These are phyloP conservation scores for Escovopsis weberi DNA, from an alignment of 2,329 filamentous ascomycete genomes.

Conservation along the genomic window DNA sequence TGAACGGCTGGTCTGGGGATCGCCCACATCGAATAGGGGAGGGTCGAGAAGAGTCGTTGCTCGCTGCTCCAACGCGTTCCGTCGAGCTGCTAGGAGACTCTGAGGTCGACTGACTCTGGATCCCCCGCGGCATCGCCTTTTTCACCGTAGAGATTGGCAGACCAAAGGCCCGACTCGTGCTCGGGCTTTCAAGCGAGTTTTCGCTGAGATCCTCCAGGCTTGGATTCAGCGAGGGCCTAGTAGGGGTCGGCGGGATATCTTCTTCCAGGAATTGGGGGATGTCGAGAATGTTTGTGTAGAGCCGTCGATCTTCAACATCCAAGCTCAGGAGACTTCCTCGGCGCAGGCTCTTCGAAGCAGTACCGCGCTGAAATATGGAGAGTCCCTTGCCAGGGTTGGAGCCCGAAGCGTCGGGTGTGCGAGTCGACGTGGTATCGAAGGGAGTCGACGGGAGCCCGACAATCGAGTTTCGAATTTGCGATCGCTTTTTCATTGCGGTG, in stretches of 20 bases:
- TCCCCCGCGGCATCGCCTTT: slow-evolving; percentile 21
- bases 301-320: slow-evolving; percentile 58
- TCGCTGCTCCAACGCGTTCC: slow-evolving; percentile 7
- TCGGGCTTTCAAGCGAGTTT: slow-evolving; percentile 31
- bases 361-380: slow-evolving; percentile 50
- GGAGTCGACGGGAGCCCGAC: slow-evolving; percentile 63
- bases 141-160: slow-evolving; percentile 28
- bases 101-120: slow-evolving; percentile 30
- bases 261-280: slow-evolving; percentile 19
- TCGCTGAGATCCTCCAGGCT: slow-evolving; percentile 26
- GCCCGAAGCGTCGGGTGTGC: slow-evolving; percentile 33
- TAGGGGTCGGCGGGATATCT: slow-evolving; percentile 86
- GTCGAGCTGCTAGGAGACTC: slow-evolving; percentile 5
- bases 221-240: slow-evolving; percentile 48
- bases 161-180: slow-evolving; percentile 28
- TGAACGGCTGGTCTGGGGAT: slow-evolving; percentile 15
- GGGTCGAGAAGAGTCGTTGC: slow-evolving; percentile 8
- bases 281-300: slow-evolving; percentile 20
- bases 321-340: slow-evolving; percentile 64
- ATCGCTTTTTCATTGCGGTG: slow-evolving; percentile 47
- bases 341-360: slow-evolving; percentile 28
- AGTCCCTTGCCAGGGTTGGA: slow-evolving; percentile 42
- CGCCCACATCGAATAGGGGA: slow-evolving; percentile 18
- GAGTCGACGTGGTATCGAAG: slow-evolving; percentile 46
- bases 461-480: slow-evolving; percentile 55